A percentile compares a stretch with the other conserved stretches of the same genome.
These are phyloP conservation scores for Solanum hybrid DNA, from an alignment of 305 asterid genomes.

Conservation along the genomic window DNA sequence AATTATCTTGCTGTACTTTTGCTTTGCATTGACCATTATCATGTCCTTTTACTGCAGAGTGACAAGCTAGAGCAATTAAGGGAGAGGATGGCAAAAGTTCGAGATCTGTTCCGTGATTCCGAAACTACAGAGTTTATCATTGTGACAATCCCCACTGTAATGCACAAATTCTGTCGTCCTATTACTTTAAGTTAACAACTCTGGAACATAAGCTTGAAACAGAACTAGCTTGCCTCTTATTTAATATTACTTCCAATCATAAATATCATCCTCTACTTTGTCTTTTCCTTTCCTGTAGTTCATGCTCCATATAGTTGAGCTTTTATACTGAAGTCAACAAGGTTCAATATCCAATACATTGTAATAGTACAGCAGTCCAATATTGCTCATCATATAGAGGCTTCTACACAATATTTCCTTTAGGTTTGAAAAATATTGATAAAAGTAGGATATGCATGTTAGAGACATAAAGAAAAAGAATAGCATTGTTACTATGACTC, in stretches of 20 bases:
- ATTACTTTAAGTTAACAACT: background rate
- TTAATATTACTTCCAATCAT: background rate
- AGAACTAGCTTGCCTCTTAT: background rate
- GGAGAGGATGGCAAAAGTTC: conserved; percentile 56
- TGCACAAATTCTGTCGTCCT: conserved; percentile 1
- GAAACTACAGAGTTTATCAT: conserved; percentile 60
- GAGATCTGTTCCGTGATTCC: conserved; percentile 56
- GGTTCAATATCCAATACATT: background rate
- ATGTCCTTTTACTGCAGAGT: conserved; percentile 22
- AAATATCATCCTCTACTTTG: background rate
- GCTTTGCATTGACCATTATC: background rate
- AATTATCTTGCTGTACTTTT: background rate
- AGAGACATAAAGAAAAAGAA: background rate
- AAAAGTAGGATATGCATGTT: background rate
- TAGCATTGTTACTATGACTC: background rate
- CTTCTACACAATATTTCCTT: background rate
- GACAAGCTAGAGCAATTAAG: conserved; percentile 54
- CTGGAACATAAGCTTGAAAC: background rate
- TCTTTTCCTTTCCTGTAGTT: background rate
- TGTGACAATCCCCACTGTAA: conserved; percentile 76
- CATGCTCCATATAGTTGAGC: background rate
- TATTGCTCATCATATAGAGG: background rate
- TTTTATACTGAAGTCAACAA: background rate
- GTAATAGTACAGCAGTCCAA: background rate
- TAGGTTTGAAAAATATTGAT: background rate